Evolutionary conservation across 208 protist genomes (phyloP).

Genomic region (Entamoeba invadens): DNA sequence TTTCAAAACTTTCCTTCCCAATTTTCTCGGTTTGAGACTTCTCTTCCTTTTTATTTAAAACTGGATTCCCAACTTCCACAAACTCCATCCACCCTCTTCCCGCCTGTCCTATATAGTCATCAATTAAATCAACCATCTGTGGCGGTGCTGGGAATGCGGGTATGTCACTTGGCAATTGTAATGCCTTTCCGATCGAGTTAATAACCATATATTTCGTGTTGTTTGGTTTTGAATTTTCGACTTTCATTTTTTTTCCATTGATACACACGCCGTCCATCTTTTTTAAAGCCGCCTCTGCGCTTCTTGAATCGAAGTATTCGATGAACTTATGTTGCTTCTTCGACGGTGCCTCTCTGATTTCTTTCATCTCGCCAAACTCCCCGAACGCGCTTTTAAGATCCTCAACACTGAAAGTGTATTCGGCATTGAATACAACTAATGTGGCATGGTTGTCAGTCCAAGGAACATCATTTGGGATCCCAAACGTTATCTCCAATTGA

Average conservation of each 20-base stretch:
- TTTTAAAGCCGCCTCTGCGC: conserved; percentile 41
- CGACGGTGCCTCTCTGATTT: conserved; percentile 50
- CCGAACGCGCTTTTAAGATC: conserved; percentile 34
- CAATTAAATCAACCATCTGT: background rate
- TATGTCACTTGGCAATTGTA: background rate
- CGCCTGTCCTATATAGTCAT: background rate
- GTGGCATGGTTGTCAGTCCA: conserved; percentile 42
- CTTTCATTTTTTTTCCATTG: conserved; percentile 37
- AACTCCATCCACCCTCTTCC: background rate
- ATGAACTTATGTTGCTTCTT: conserved; percentile 51
- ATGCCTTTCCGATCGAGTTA: background rate
- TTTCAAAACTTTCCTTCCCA: too few relatives aligned
- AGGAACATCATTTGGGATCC: background rate
- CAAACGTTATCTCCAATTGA: background rate
- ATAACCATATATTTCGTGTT: background rate
- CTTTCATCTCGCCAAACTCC: conserved; percentile 47
- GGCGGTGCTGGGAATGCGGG: background rate
- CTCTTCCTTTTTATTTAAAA: background rate
- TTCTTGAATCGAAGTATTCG: conserved; percentile 49
- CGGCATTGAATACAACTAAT: conserved; percentile 51
- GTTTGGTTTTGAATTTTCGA: conserved; percentile 34
- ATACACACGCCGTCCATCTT: conserved; percentile 44
- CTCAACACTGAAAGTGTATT: conserved; percentile 28
- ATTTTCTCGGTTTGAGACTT: background rate
- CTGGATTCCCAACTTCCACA: too few relatives aligned